These are phyloP conservation scores for Neofusicoccum parvum DNA, from an alignment of 2,329 filamentous ascomycete genomes.

Conservation along the genomic window DNA sequence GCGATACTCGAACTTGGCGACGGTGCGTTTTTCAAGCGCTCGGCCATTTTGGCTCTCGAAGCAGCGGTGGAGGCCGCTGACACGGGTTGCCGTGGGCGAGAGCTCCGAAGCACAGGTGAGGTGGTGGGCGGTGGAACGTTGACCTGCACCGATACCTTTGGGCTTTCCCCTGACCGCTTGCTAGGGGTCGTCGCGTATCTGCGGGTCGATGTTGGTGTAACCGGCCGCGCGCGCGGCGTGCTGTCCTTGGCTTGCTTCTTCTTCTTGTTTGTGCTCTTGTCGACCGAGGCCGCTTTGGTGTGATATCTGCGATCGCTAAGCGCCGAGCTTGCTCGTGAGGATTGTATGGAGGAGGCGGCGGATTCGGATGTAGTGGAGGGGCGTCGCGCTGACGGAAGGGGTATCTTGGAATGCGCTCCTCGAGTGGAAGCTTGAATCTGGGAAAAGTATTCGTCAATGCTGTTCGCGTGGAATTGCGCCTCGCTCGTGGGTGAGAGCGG, in stretches of 20 bases:
- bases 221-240: slow-evolving; percentile 22
- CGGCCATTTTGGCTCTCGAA: slow-evolving; percentile 23
- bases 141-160: slow-evolving; percentile 21
- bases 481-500: slow-evolving; percentile 16
- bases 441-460: slow-evolving; percentile 19
- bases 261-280: slow-evolving; percentile 1
- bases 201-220: slow-evolving; percentile 28
- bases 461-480: slow-evolving; percentile 13
- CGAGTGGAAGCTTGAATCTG: slow-evolving; percentile 19
- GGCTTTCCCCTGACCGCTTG: slow-evolving; percentile 6
- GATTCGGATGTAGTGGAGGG: slow-evolving; percentile 39
- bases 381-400: slow-evolving; percentile 24
- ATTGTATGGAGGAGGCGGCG: slow-evolving; percentile 37
- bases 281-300: slow-evolving; percentile 32
- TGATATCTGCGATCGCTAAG: slow-evolving; percentile 26
- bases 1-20: neutral
- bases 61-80: slow-evolving; percentile 25
- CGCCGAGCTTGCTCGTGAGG: slow-evolving; percentile 31
- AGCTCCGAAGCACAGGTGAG: slow-evolving; percentile 28
- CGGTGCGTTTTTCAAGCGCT: slow-evolving; percentile 10
- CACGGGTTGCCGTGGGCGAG: slow-evolving; percentile 25
- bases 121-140: slow-evolving; percentile 24
- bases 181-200: slow-evolving; percentile 31
- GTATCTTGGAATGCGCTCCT: slow-evolving; percentile 17
- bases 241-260: slow-evolving; percentile 19